A percentile compares a stretch with the other conserved stretches of the same genome.
Conservation (phyloP, 306 rosid species). For the Pyrus bretschneideri region DNA sequence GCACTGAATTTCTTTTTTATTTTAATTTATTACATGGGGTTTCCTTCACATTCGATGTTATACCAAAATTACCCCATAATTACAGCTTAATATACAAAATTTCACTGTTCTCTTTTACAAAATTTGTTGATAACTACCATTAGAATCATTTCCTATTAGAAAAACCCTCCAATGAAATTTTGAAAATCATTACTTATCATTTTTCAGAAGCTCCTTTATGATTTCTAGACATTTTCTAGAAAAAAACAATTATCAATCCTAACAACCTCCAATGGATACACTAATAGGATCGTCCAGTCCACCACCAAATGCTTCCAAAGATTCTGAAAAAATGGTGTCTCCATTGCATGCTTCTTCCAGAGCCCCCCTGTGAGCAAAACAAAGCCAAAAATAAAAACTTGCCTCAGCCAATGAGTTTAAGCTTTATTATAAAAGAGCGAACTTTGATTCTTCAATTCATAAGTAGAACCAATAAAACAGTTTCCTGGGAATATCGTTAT, state of each 20-base stretch:
- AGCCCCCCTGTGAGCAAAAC: constrained; percentile 44
- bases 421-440: not conserved
- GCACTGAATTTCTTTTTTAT: not conserved
- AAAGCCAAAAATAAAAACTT: constrained; percentile 23
- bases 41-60: not conserved
- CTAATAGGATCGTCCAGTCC: constrained; percentile 93
- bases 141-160: not conserved
- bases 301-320: constrained; percentile 81
- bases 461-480: not conserved
- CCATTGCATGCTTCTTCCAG: constrained; percentile 82
- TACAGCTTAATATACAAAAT: not conserved
- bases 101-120: not conserved
- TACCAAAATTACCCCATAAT: not conserved
- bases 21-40: not conserved
- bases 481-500: not conserved
- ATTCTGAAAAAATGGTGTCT: constrained; percentile 71
- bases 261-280: constrained; percentile 90
- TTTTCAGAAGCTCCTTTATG: constrained; percentile 2
- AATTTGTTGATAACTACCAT: not conserved
- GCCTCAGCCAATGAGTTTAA: constrained; percentile 15
- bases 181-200: not conserved
- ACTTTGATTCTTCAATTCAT: not conserved
- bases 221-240: constrained; percentile 11
- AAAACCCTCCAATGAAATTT: not conserved
- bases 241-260: constrained; percentile 15